Percentiles rank a stretch among this genome's conserved stretches.
Conservation (phyloP, 768 basidiomycete species). For the Trametes coccinea region DNA sequence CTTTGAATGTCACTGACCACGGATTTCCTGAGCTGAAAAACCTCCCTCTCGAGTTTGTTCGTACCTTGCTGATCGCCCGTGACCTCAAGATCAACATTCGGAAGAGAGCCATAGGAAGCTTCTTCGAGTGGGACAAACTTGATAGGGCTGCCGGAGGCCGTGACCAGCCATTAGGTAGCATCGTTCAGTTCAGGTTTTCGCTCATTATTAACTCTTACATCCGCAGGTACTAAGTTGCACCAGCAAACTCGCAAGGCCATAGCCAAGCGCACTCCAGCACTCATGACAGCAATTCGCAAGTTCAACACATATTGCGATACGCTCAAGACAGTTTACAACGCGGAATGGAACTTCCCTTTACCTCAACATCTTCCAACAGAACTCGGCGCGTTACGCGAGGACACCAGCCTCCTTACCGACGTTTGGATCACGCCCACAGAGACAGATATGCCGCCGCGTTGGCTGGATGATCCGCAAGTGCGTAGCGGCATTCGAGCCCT, state of each 20-base stretch:
- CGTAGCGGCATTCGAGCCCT: constrained; percentile 34
- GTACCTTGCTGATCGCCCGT: constrained; percentile 34
- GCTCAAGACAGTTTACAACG: constrained; percentile 26
- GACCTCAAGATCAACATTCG: constrained; percentile 44
- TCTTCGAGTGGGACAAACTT: constrained; percentile 41
- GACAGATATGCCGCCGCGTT: constrained; percentile 25
- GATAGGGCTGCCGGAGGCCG: constrained; percentile 34
- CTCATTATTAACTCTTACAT: no score
- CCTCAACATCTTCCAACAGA: constrained; percentile 38
- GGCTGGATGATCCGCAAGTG: constrained; percentile 36
- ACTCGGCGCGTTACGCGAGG: constrained; percentile 21
- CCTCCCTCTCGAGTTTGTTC: constrained; percentile 33
- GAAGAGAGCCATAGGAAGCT: constrained; percentile 36
- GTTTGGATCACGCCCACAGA: constrained; percentile 34
- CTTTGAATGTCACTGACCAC: constrained; percentile 37
- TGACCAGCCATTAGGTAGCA: constrained; percentile 38
- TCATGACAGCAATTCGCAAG: constrained; percentile 33
- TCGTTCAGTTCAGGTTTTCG: no score
- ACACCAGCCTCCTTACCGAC: constrained; percentile 37
- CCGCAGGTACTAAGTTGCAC: constrained; percentile 36
- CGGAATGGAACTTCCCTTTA: constrained; percentile 33
- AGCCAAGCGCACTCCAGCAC: constrained; percentile 32
- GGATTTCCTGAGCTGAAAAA: constrained; percentile 37
- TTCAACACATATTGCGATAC: constrained; percentile 31
- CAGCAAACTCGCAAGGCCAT: constrained; percentile 37